These are phyloP conservation scores for Sarcocystis neurona DNA, from an alignment of 169 alveolate genomes.

Conservation along the genomic window DNA sequence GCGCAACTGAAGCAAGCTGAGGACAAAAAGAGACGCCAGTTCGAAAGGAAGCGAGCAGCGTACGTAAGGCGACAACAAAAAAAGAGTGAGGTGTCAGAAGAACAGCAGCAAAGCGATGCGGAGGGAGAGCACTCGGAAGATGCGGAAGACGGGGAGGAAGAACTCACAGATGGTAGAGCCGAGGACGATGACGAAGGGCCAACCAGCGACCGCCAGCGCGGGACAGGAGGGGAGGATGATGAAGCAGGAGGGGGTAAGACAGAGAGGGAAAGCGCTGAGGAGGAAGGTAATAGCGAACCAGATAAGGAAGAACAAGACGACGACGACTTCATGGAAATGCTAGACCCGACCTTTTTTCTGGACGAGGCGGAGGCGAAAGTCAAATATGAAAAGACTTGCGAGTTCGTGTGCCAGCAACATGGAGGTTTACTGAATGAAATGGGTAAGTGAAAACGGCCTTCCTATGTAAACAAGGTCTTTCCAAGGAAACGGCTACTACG, in stretches of 20 bases:
- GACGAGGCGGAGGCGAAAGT: slow-evolving; percentile 37
- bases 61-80: not conserved
- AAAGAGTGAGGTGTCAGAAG: not conserved
- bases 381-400: not conserved
- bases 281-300: not conserved
- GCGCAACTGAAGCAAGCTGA: not conserved
- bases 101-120: slow-evolving; percentile 1
- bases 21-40: not conserved
- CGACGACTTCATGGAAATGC: not conserved
- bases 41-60: not conserved
- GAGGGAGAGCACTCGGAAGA: not conserved
- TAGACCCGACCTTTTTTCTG: not conserved
- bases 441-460: no score
- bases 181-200: not conserved
- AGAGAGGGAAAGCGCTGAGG: not conserved
- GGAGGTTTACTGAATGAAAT: no score
- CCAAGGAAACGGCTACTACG: no score
- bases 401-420: no score
- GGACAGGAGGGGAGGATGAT: not conserved
- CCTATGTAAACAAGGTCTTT: no score
- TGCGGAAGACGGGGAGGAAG: not conserved
- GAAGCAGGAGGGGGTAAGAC: not conserved
- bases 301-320: not conserved
- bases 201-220: not conserved
- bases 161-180: not conserved